Conservation (phyloP, 2,329 filamentous ascomycete species). For the Tolypocladium album region DNA sequence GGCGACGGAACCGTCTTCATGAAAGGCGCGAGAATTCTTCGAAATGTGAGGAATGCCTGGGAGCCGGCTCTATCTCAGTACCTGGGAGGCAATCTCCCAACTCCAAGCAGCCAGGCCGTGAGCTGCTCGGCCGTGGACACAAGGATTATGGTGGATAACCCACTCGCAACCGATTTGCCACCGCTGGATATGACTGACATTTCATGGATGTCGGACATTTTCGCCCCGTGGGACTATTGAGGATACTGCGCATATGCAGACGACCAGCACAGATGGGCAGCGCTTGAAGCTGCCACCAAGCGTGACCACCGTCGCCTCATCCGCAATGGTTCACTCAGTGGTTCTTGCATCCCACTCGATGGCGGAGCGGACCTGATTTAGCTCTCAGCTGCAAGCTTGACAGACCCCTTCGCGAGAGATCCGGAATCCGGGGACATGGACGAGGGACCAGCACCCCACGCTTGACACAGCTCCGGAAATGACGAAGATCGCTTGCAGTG, state of each 20-base stretch:
- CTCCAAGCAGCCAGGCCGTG: conserved; percentile 14
- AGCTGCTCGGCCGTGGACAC: conserved; percentile 1
- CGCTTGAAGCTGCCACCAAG: not conserved
- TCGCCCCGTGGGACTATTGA: conserved; percentile 25
- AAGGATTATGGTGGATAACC: conserved; percentile 8
- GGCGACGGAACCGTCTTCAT: conserved; percentile 19
- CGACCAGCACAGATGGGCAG: not conserved
- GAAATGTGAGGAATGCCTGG: conserved; percentile 22
- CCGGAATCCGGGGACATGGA: too few species aligned
- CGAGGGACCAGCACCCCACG: too few species aligned
- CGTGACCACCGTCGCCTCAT: not conserved
- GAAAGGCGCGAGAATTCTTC: conserved; percentile 24
- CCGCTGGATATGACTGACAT: conserved; percentile 22
- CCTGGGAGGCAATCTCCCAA: conserved; percentile 15
- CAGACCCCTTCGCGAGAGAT: not conserved
- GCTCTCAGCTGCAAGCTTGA: not conserved
- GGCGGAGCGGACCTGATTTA: not conserved
- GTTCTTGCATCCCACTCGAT: not conserved
- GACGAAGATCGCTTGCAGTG: too few species aligned
- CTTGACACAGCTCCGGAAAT: too few species aligned
- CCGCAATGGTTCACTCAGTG: not conserved
- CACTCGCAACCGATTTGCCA: conserved; percentile 8
- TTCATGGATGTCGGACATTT: conserved; percentile 26
- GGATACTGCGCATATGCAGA: too few species aligned
- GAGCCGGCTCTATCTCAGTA: conserved; percentile 21